These are phyloP conservation scores for Pulveroboletus sp. DNA, from an alignment of 1,284 basidiomycete genomes.

Conservation along the genomic window DNA sequence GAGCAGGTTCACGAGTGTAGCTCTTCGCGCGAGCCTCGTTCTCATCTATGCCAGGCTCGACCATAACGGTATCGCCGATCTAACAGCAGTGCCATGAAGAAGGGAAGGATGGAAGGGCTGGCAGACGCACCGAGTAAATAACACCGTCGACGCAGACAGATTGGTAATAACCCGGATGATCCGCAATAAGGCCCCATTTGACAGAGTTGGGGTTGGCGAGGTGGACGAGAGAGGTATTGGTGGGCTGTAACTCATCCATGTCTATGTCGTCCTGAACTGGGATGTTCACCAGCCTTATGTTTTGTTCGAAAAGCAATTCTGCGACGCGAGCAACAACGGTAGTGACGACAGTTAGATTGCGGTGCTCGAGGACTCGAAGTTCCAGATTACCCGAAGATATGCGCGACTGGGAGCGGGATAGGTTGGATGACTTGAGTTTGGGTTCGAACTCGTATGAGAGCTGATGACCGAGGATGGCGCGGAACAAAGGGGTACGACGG, in stretches of 20 bases:
- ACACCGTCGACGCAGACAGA: constrained; percentile 52
- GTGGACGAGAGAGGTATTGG: constrained; percentile 35
- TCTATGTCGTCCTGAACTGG: constrained; percentile 23
- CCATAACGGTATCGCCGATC: constrained; percentile 60
- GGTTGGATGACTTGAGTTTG: constrained; percentile 7
- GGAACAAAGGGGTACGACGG: constrained; percentile 35
- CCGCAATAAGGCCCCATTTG: constrained; percentile 42
- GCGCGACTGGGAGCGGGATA: constrained; percentile 17
- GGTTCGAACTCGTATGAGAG: constrained; percentile 20
- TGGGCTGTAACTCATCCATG: constrained; percentile 22
- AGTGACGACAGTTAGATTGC: constrained; percentile 46
- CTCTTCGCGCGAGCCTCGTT: constrained; percentile 36
- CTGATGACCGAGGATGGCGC: constrained; percentile 26
- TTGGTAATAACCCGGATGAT: constrained; percentile 35
- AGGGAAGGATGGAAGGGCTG: neutral
- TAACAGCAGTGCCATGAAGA: constrained; percentile 24
- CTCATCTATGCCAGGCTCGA: constrained; percentile 47
- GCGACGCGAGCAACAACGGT: constrained; percentile 45
- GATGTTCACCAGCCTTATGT: constrained; percentile 37
- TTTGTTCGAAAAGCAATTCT: constrained; percentile 44
- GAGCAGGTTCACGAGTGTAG: constrained; percentile 34
- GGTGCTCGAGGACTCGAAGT: constrained; percentile 38
- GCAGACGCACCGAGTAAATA: constrained; percentile 44
- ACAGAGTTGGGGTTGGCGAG: constrained; percentile 44
- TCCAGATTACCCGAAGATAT: constrained; percentile 24